These are phyloP conservation scores for Agaricus sinodeliciosus DNA, from an alignment of 768 basidiomycete genomes.

Conservation along the genomic window DNA sequence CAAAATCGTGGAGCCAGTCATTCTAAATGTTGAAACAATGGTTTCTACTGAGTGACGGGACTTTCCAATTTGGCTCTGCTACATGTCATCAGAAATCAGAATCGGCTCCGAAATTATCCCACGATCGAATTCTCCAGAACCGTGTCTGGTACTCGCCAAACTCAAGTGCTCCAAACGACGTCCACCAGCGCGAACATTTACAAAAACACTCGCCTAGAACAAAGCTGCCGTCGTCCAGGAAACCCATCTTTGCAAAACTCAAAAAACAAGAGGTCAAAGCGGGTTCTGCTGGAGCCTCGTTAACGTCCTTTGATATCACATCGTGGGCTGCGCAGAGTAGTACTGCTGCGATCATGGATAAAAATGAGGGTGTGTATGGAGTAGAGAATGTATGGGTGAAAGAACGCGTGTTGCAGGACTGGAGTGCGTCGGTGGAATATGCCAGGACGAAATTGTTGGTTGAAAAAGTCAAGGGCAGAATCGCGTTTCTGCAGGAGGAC, in stretches of 20 bases:
- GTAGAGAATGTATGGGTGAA: constrained; percentile 37
- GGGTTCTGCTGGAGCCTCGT: constrained; percentile 21
- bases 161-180: neutral
- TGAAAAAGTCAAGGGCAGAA: constrained; percentile 46
- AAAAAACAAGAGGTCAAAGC: constrained; percentile 45
- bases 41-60: no score
- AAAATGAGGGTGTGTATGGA: constrained; percentile 23
- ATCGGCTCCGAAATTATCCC: neutral
- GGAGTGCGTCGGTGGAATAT: constrained; percentile 46
- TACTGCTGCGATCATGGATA: constrained; percentile 21
- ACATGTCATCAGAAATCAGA: no score
- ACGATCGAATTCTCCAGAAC: constrained; percentile 9
- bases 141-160: neutral
- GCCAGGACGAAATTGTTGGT: constrained; percentile 45
- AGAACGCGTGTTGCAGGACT: constrained; percentile 46
- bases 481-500: constrained; percentile 59
- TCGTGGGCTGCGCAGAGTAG: constrained; percentile 55
- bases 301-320: constrained; percentile 51
- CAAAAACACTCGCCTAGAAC: neutral
- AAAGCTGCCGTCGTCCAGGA: constrained; percentile 8
- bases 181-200: neutral
- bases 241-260: constrained; percentile 38
- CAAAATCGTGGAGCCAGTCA: no score
- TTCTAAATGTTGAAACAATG: no score
- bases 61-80: no score